Percentiles rank a stretch among this genome's conserved stretches.
Conservation (phyloP, 1,284 basidiomycete genomes). For the Microbotryomycetes sp. region DNA sequence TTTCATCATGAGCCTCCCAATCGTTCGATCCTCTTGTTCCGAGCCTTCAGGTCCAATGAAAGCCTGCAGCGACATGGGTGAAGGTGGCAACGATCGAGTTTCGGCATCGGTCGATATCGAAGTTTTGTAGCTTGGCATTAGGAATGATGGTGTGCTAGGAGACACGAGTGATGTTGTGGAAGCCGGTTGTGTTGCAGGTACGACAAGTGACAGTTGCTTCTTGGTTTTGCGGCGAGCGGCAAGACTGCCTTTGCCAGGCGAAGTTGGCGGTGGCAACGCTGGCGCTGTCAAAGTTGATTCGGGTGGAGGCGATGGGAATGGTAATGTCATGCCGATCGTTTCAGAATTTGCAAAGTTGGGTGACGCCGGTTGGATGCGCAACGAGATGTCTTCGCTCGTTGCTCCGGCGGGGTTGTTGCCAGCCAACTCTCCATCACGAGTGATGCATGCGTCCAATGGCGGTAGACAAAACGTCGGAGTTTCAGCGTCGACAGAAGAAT, state of each 20-base stretch:
- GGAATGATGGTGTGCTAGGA: constrained; percentile 14
- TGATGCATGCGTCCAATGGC: background rate
- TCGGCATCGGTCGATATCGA: constrained; percentile 10
- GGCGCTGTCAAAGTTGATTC: background rate
- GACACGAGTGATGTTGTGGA: constrained; percentile 5
- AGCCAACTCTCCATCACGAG: background rate
- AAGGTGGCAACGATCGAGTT: constrained; percentile 29
- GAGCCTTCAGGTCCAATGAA: constrained; percentile 30
- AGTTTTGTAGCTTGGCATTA: background rate
- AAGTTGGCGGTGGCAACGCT: background rate
- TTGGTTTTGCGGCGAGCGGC: constrained; percentile 30
- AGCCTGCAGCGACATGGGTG: constrained; percentile 24
- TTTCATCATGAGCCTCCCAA: constrained; percentile 31
- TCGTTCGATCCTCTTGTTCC: constrained; percentile 27
- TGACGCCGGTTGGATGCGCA: background rate
- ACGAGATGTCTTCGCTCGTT: background rate
- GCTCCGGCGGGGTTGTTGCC: no score
- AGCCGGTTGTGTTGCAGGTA: constrained; percentile 6
- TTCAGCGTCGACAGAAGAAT: background rate
- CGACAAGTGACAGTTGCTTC: constrained; percentile 31
- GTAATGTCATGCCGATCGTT: background rate
- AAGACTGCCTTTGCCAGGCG: constrained; percentile 4
- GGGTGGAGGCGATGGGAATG: background rate
- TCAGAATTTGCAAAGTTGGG: background rate
- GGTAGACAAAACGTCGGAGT: background rate